Base-by-base conservation (phyloP, 1,284 basidiomycete species). In the Nidula niveotomentosa region DNA sequence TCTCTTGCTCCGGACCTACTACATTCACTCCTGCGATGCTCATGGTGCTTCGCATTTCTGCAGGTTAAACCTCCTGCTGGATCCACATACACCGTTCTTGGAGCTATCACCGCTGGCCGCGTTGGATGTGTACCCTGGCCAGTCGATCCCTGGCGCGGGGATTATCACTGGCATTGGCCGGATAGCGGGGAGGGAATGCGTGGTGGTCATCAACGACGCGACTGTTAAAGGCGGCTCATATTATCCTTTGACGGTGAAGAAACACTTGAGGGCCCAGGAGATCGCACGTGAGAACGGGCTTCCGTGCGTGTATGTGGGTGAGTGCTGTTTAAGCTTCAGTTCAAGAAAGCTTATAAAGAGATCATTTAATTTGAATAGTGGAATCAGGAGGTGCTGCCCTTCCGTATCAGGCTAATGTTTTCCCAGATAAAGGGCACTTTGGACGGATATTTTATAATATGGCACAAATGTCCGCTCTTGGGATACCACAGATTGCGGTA, bases 371-470 rank as follows among this genome's bases (percentile, higher is more conserved):
- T 30, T 30, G 30, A 30, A 36, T 62, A 92, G 94, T 96, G 60
- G 95, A 97, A 72, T 94, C 92, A 33, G 95, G 95, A 55, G 95
- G 95, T 48, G 95, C 95, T 15, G 94, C 94, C 1, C 77, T 98
- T 47, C 95, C 95, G 0, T 86, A 93, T 70, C 95, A 98, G 75
- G 91, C 94, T 1, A 92, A 96, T 67, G 94, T 94, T 6, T 94
- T 94, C 68, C 91, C 91, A 8, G 93, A 94, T 74, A 90, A 86
- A 66, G 90, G 96, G 64, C 94, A 98, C 70, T 98, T 98, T 67
- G 95, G 95, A 8, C 83, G 94, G 10, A 97, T 98, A 68, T 98
- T 98, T 73, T 97, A 95, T 71, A 97, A 98, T 67, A 97, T 96
- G 93, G 93, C 91, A 1, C 91, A 93, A 75, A 88, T 96, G 90